phyloP scores from a whole-genome alignment of 192 early-diverging fungal species.

The Backusella macrospora region DNA sequence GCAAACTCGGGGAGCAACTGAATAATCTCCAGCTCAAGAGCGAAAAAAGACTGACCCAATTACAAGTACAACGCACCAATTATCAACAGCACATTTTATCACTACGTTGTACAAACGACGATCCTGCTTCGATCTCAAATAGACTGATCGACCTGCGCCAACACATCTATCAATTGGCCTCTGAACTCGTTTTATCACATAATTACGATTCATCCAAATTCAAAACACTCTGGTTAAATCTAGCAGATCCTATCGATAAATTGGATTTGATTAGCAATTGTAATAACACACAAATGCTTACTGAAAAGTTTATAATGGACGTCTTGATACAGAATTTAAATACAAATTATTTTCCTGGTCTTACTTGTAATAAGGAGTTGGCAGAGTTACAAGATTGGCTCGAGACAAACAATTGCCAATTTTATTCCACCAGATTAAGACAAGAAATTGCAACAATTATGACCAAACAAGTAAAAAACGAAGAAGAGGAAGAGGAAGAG shows the following conservation, averaged over 20 bases:
- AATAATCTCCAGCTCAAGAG: background rate
- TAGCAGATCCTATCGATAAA: background rate
- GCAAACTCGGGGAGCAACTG: slow-evolving; percentile 4
- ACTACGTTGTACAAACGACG: slow-evolving; percentile 50
- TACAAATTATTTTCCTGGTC: slow-evolving; percentile 10
- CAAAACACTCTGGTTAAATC: background rate
- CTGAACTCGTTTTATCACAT: too few relatives aligned
- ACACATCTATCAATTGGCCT: slow-evolving; percentile 4
- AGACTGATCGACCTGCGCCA: slow-evolving; percentile 42
- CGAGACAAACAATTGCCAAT: background rate
- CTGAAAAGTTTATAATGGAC: slow-evolving; percentile 23
- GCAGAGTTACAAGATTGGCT: slow-evolving; percentile 29
- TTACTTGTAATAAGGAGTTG: background rate
- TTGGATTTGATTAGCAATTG: background rate
- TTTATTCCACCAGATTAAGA: slow-evolving; percentile 28
- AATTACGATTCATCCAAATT: background rate
- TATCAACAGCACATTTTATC: slow-evolving; percentile 28
- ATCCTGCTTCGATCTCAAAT: slow-evolving; percentile 41
- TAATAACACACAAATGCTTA: background rate
- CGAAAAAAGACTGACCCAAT: slow-evolving; percentile 13
- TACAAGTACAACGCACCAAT: slow-evolving; percentile 18
- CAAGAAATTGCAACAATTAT: slow-evolving; percentile 32
- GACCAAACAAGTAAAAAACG: background rate
- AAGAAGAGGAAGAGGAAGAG: background rate
- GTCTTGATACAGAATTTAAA: slow-evolving; percentile 20